These are phyloP conservation scores for Wickerhamiella pararugosa DNA, from an alignment of 1,139 yeast species.

Conservation along the genomic window DNA sequence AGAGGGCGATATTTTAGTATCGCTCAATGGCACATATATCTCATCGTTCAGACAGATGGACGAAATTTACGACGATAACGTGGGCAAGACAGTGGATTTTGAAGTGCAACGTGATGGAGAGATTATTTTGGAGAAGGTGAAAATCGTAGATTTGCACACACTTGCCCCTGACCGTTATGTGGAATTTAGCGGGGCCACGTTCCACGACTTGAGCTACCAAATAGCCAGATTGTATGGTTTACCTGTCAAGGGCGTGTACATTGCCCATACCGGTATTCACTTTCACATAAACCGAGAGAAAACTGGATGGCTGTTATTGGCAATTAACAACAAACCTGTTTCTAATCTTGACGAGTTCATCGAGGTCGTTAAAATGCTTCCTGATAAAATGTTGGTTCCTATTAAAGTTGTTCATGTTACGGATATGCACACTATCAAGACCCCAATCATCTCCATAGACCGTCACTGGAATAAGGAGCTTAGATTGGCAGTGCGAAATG, in stretches of 20 bases:
- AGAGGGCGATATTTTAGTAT: conserved; percentile 76
- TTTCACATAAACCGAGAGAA: conserved; percentile 40
- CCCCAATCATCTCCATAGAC: conserved; percentile 51
- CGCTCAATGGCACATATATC: conserved; percentile 52
- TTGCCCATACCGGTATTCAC: conserved; percentile 66
- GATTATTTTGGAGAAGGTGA: conserved; percentile 31
- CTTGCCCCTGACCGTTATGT: conserved; percentile 74
- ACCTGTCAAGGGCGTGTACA: conserved; percentile 72
- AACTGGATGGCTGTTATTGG: conserved; percentile 61
- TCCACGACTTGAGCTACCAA: conserved; percentile 76
- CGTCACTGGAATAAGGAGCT: conserved; percentile 75
- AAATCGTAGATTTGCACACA: conserved; percentile 60
- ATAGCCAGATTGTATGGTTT: conserved; percentile 73
- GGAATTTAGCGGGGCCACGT: conserved; percentile 74
- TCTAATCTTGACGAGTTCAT: conserved; percentile 60
- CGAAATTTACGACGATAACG: conserved; percentile 58
- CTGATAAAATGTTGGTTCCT: conserved; percentile 61
- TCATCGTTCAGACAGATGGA: conserved; percentile 71
- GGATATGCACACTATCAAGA: conserved; percentile 57
- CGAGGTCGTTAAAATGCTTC: conserved; percentile 61
- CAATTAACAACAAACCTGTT: conserved; percentile 61
- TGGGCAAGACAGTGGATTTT: conserved; percentile 44
- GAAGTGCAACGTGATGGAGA: conserved; percentile 61
- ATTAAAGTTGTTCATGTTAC: conserved; percentile 63
- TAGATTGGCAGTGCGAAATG: conserved; percentile 63